Evolutionary conservation across 2,329 filamentous ascomycete species (phyloP).

Genomic region (Didymella keratinophila): DNA sequence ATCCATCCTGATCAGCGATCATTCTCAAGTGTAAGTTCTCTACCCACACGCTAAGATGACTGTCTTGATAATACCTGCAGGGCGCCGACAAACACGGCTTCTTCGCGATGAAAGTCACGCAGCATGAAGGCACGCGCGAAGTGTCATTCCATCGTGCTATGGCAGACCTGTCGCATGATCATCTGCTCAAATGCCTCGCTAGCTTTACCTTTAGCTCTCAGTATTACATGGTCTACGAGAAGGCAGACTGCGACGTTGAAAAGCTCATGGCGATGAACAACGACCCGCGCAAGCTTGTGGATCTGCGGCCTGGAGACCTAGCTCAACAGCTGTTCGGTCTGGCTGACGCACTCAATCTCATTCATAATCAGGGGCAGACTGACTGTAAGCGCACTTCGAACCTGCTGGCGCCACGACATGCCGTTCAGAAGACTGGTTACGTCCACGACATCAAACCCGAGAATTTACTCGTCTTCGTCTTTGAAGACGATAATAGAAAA

Average conservation of each 20-base stretch:
- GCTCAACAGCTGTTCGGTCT: constrained; percentile 5
- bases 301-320: not conserved
- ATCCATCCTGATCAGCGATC: not conserved
- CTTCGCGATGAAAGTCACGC: constrained; percentile 15
- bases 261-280: not conserved
- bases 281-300: not conserved
- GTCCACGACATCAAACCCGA: constrained; percentile 15
- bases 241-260: constrained; percentile 14
- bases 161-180: constrained; percentile 7
- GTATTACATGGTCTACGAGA: constrained; percentile 26
- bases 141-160: constrained; percentile 5
- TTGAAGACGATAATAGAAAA: too few relatives aligned
- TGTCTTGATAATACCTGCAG: too few relatives aligned
- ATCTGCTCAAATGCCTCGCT: constrained; percentile 28
- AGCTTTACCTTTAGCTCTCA: constrained; percentile 23
- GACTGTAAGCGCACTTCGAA: rapidly evolving
- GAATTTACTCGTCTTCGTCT: constrained; percentile 10
- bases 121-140: constrained; percentile 1
- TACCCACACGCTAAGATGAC: too few relatives aligned
- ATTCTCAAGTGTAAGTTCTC: constrained; percentile 3
- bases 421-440: not conserved
- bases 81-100: not conserved
- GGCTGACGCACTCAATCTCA: not conserved
- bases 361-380: constrained; percentile 1
- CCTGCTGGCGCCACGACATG: not conserved